Evolutionary conservation across 768 basidiomycete species (phyloP), one percentile per base, ranked within the genome.

Genomic region (Tricholoma sp.): DNA sequence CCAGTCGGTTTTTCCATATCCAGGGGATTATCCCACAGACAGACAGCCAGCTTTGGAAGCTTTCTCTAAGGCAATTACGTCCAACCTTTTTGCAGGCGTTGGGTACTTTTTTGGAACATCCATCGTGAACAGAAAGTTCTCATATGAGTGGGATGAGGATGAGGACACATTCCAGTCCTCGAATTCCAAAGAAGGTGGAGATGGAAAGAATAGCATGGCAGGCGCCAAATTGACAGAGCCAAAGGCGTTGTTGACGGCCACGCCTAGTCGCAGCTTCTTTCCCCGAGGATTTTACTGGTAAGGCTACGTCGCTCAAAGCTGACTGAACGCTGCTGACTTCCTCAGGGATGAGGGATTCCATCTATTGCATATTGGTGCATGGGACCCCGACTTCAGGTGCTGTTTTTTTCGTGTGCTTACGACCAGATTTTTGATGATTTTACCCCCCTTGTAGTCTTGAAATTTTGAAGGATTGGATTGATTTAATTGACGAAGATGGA

Each of bases 201-300:
- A 67, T n/a, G 70, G 73, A 16, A 71, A 72, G 9, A 54, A 18
- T n/a, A 60, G 53, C 12, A 68, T 73, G 54, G 74, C 71, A 39
- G 88, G 84, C n/a, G 79, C 89, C 14, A 79, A 72, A 55, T 64
- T 93, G 59, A 91, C 88, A 4, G 87, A 89, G 32, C 87, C 91
- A 6, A 84, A 77, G 57, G 82, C 84, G 18, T 72, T 98, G 18
- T 72, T 97, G 61, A 96, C 95, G 7, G 94, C 92, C 0, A 98
- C 96, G 0, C 95, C 95, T 4, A 96, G 94, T 67, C 81, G 96
- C 34, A 94, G 93, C 63, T 98, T 98, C 77, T 98, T 98, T 78
- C 95, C 95, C 0, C 79, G 95, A 69, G 95, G 95, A 16, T 98
- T 98, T 72, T 98, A 98, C 71, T 98, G 95, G 91, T 90, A 70